Evolutionary conservation across 164 flowering plant species (phyloP), one percentile per base, ranked within the genome.

Genomic region (Warburgia ugandensis): DNA sequence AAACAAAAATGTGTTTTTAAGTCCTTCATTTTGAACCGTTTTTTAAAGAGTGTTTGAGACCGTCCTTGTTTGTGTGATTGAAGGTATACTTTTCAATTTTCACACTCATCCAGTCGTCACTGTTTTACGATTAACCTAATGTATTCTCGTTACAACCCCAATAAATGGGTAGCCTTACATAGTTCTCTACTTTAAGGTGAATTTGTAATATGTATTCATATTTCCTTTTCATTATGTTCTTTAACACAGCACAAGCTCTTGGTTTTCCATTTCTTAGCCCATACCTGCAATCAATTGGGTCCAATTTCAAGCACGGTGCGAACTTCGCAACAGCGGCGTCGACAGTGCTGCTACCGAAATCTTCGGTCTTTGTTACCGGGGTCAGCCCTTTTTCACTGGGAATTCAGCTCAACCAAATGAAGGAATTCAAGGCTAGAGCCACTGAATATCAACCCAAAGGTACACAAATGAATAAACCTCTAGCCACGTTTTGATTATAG

Each of bases 341-440:
- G 0, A 86, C 98, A 3, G 98, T 87, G 36, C 75, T 77, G 2
- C 65, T 79, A 48, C 98, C 98, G 1, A 59, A 75, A 19, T 83
- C 95, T 42, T 92, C 95, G 30, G 65, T 92, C 9, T 92, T 85
- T 52, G 96, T 80, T 3, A 65, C 72, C 21, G 96, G 96, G 12
- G 64, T 81, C 32, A 92, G 96, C 54, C 98, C 98, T 21, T 87
- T 92, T 47, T 81, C 81, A 33, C 69, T 92, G n/a, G 85, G 74
- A 17, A 76, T 92, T 39, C 96, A 92, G 58, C 78, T 87, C 69
- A 92, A 84, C 69, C 96, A 92, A 62, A 81, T 92, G 91, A 92
- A 76, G 68, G 67, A 71, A 2, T 83, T 87, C 73, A 83, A 81
- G 63, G 59, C 62, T 4, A 65, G 28, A 55, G 88, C 77, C 11